phyloP scores from a whole-genome alignment of 1,139 yeast species.

The Debaryomyces subglobosus region DNA sequence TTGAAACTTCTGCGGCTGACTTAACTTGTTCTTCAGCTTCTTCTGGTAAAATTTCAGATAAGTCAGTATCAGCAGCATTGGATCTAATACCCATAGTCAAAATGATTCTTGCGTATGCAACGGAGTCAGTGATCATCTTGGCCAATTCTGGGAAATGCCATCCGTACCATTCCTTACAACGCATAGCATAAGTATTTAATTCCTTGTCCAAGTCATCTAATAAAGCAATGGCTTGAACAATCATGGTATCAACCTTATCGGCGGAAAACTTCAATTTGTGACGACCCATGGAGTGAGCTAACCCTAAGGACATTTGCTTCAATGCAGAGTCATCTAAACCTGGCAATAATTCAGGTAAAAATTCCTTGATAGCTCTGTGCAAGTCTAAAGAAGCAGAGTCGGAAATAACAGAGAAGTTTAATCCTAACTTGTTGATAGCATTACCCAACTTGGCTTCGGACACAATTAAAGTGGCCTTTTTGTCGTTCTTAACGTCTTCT shows the following conservation, averaged over 20 bases:
- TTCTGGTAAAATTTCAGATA: constrained; percentile 91
- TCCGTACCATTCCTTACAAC: constrained; percentile 99
- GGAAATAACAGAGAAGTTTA: constrained; percentile 84
- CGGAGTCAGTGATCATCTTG: constrained; percentile 91
- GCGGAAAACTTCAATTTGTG: constrained; percentile 97
- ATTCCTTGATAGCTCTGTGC: constrained; percentile 92
- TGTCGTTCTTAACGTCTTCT: constrained; percentile 81
- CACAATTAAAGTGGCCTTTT: constrained; percentile 87
- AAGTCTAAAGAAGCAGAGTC: constrained; percentile 95
- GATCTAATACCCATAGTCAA: constrained; percentile 94
- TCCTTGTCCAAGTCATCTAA: constrained; percentile 97
- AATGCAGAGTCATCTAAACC: constrained; percentile 85
- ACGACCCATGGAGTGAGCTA: constrained; percentile 97
- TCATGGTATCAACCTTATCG: constrained; percentile 97
- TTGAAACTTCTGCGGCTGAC: constrained; percentile 91
- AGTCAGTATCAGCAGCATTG: constrained; percentile 85
- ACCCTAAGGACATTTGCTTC: constrained; percentile 94
- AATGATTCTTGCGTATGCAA: constrained; percentile 90
- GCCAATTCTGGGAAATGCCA: constrained; percentile 99
- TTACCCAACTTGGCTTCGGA: constrained; percentile 96
- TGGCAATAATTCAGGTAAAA: constrained; percentile 90
- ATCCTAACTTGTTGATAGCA: constrained; percentile 91
- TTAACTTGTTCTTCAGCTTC: constrained; percentile 81
- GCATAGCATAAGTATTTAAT: constrained; percentile 96
- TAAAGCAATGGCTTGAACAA: constrained; percentile 96